These are phyloP conservation scores for Taphrina wiesneri DNA, from an alignment of 1,139 yeast genomes.

Conservation along the genomic window DNA sequence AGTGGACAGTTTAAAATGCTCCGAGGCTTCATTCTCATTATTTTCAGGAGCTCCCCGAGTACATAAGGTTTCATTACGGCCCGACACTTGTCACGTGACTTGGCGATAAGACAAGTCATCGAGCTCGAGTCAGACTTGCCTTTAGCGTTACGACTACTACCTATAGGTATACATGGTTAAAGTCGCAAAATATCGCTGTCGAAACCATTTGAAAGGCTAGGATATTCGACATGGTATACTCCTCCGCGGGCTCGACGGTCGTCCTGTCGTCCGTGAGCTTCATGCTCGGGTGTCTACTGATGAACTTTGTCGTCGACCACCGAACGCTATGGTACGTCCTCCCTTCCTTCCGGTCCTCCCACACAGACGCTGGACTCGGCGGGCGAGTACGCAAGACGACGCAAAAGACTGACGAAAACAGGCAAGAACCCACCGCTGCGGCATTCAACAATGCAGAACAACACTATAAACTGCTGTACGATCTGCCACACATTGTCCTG, in stretches of 20 bases:
- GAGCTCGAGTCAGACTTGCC: neutral
- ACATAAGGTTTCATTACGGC: neutral
- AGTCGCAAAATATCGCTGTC: too few species aligned
- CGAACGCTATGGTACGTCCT: slow-evolving; percentile 62
- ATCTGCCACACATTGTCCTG: slow-evolving; percentile 60
- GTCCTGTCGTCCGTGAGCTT: slow-evolving; percentile 57
- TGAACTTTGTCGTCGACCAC: slow-evolving; percentile 80
- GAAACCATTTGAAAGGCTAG: too few species aligned
- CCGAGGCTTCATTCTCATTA: too few species aligned
- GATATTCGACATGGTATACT: slow-evolving; percentile 24
- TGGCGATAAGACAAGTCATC: neutral
- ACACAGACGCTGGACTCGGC: too few species aligned
- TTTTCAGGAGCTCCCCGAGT: neutral
- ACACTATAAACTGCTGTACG: slow-evolving; percentile 75
- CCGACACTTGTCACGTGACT: neutral
- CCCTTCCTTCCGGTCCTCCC: too few species aligned
- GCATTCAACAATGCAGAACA: slow-evolving; percentile 63
- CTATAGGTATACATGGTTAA: too few species aligned
- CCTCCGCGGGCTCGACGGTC: slow-evolving; percentile 13
- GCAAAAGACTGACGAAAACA: slow-evolving; percentile 32
- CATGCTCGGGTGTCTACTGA: slow-evolving; percentile 73
- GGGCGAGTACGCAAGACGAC: too few species aligned
- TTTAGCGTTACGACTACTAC: too few species aligned
- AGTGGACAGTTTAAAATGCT: too few species aligned
- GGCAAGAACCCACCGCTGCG: slow-evolving; percentile 52